Evolutionary conservation across 305 asterid genomes (phyloP).

Genomic region (Fraxinus sp.): DNA sequence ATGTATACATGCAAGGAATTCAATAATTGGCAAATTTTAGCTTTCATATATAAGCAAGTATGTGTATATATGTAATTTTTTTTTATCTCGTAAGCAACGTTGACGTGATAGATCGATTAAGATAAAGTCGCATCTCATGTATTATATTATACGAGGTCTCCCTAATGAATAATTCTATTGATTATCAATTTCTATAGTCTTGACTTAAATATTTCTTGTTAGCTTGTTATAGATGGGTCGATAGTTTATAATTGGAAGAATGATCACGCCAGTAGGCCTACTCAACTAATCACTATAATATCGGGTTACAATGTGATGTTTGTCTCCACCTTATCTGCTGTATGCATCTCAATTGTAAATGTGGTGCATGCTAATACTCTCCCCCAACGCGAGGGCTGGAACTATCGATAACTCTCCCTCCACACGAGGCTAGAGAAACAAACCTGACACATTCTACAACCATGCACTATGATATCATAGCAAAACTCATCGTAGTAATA

Average conservation of each 20-base stretch:
- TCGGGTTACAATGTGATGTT: neutral
- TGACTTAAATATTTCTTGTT: too few species aligned
- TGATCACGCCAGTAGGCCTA: neutral
- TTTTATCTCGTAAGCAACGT: neutral
- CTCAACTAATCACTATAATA: neutral
- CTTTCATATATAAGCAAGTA: neutral
- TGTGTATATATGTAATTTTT: too few species aligned
- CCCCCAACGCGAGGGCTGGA: neutral
- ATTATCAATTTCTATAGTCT: neutral
- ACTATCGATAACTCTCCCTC: neutral
- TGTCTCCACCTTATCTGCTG: neutral
- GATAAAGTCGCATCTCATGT: neutral
- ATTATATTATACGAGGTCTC: neutral
- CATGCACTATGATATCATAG: neutral
- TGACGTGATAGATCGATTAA: neutral
- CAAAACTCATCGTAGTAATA: neutral
- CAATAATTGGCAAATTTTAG: neutral
- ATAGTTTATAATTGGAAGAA: neutral
- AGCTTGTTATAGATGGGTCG: neutral
- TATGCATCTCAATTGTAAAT: neutral
- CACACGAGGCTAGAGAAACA: neutral
- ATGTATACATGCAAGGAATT: neutral
- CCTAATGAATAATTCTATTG: neutral
- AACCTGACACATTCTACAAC: neutral
- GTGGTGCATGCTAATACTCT: neutral